Evolutionary conservation across 179 eudicot genomes (phyloP), one percentile per base, ranked within the genome.

Genomic region (Drosera spatulata): DNA sequence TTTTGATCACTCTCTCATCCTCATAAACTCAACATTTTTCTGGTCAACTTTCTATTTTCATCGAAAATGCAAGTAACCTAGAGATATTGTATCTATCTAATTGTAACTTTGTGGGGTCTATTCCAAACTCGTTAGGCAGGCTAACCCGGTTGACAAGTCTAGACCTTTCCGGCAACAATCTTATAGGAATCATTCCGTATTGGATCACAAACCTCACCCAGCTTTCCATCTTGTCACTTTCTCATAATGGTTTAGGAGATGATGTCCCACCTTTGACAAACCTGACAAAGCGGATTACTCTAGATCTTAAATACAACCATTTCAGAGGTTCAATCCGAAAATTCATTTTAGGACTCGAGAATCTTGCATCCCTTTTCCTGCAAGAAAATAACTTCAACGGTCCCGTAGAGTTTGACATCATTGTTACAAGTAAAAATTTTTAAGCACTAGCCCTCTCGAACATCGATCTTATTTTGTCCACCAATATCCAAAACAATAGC

Each of bases 291-390:
- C 12, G 62, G 45, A 45, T 8, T 1, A 2, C 0, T 0, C 4
- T 69, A 3, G 61, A 50, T 39, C 50, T 71, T 33, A 3, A 14
- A 0, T 0, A 7, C 3, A 71, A 64, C 56, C 53, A 47, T 12
- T 13, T 65, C 33, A 53, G 51, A 0, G 74, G 74, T 42, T 10
- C 49, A 8, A 55, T 63, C 53, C 63, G 55, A 1, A 55, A 39
- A 14, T 44, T 22, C 7, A 38, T 62, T 10, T 55, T 44, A 3
- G 46, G 11, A 10, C 61, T 61, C 45, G 3, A 48, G 33, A 41
- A 52, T 56, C 47, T 69, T 41, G 37, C n/a, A 45, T 41, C 0
- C 39, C 67, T 69, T 10, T 12, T 3, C 38, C 61, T 65, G 44
- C n/a, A 2, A 49, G 2, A 3, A 4, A 57, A 55, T 13, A 51